Evolutionary conservation across 768 basidiomycete genomes (phyloP), one percentile per base, ranked within the genome.

Genomic region (Leucocoprinus birnbaumii): DNA sequence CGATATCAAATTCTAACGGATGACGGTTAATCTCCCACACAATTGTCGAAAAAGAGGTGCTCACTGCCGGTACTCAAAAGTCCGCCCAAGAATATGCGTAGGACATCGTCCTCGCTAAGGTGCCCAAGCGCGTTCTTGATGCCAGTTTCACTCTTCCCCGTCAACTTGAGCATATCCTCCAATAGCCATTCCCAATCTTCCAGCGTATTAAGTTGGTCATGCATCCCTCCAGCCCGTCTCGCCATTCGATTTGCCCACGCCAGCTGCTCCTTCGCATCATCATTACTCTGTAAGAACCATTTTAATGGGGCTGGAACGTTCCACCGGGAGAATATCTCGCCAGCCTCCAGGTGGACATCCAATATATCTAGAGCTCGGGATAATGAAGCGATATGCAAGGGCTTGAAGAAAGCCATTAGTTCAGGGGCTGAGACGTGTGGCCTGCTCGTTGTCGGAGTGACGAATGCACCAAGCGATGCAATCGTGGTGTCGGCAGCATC

Each of bases 331-430:
- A 99, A 74, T 42, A 94, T 91, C 69, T 98, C 96, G 19, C 92
- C 95, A 0, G 90, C 89, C 64, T 97, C 92, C 11, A 99, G 80
- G 68, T 98, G 96, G 1, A 96, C 83, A 69, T 98, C 96, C 49
- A 98, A 79, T 48, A 94, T 84, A 66, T 99, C 96, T 38, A 99
- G 80, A 5, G 87, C 85, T 50, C 83, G 81, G 0, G 94, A 95
- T 7, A 98, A 75, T 1, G 89, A 83, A 2, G 82, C 70, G 18
- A 86, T 69, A 0, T 89, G 84, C 4, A 98, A 76, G 1, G 91
- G 88, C 53, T 82, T 78, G 75, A 97, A 94, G 73, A 94, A 95
- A 2, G 87, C 60, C 56, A 89, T 74, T 6, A 98, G 74, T 57
- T 94, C 91, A 8, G 79, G 72, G 2, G 95, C 74, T 10, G 82